Evolutionary conservation across 805 yeast genomes (phyloP).

Genomic region (Tetrapisispora nanseiensis): DNA sequence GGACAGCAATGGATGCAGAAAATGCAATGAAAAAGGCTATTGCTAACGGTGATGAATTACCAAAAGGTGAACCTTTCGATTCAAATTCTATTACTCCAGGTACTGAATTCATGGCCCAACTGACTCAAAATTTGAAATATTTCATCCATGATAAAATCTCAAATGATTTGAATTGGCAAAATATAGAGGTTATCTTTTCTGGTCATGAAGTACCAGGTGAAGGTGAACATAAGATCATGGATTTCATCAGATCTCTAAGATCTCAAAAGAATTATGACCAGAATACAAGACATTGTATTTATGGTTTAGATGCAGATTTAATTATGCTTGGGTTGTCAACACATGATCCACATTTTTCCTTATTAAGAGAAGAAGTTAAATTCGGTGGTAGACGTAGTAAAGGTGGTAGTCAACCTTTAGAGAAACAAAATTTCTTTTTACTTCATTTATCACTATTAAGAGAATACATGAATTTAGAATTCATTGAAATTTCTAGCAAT

Average conservation of each 20-base stretch:
- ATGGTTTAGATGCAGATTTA: constrained; percentile 93
- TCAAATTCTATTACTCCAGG: constrained; percentile 94
- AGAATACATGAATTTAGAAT: constrained; percentile 85
- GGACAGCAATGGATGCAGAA: constrained; percentile 91
- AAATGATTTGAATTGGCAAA: constrained; percentile 80
- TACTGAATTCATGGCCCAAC: constrained; percentile 88
- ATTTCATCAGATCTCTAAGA: constrained; percentile 69
- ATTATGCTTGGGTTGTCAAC: constrained; percentile 86
- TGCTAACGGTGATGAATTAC: constrained; percentile 60
- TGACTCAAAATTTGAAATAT: constrained; percentile 72
- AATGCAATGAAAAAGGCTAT: constrained; percentile 64
- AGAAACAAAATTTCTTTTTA: constrained; percentile 71
- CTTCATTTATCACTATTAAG: constrained; percentile 81
- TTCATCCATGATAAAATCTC: constrained; percentile 82
- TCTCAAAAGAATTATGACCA: constrained; percentile 66
- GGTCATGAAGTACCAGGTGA: constrained; percentile 98
- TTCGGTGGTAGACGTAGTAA: constrained; percentile 49
- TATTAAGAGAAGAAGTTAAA: constrained; percentile 88
- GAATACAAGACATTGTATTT: constrained; percentile 84
- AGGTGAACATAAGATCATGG: constrained; percentile 97
- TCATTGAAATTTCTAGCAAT: constrained; percentile 54
- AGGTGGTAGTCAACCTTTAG: constrained; percentile 39
- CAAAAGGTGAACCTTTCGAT: constrained; percentile 76
- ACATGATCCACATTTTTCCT: constrained; percentile 92
- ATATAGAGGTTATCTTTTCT: constrained; percentile 62